Evolutionary conservation across 176 grass and related monocot species (phyloP), one percentile per base, ranked within the genome.

Genomic region (Puya raimondii): DNA sequence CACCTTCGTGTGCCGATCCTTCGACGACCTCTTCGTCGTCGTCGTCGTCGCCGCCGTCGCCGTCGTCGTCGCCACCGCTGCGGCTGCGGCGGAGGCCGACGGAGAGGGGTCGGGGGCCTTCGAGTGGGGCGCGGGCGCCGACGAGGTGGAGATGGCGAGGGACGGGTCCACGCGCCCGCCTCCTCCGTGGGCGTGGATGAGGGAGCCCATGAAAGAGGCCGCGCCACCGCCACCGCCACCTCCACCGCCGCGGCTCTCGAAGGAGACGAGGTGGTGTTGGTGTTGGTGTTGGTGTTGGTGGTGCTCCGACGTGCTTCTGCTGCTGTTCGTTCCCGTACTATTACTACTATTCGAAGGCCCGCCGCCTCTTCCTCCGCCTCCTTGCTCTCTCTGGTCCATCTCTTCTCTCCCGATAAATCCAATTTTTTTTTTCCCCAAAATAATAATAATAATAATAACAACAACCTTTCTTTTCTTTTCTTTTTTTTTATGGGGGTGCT

Each of bases 1-100:
- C 61, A 99, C 95, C 83, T 94, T 99, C 20, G 95, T 99, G 75
- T 99, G 95, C 12, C 95, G 75, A 78, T 99, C 95, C 80, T 94
- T 99, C 29, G 82, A 86, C 0, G 87, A 86, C 47, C 89, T 70
- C 75, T 93, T 99, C 13, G 54, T 81, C 16, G 25, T 48, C 10
- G 71, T 27, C 27, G 80, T 9, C 10, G 48, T 13, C 6, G 63
- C 64, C 14, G 80, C 83, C 9, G 68, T 65, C 15, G 75, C 69
- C 53, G 77, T 83, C 80, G 92, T 87, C 53, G n/a, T n/a, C n/a
- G n/a, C n/a, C n/a, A n/a, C n/a, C n/a, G 75, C 42, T 11, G 65
- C 51, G 12, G 51, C 53, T 9, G 51, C 0, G 20, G 66, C 16
- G 12, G 75, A 69, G 3, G 75, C 21, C 16, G 53, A 33, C 6